Percentiles rank a stretch among this genome's conserved stretches.
phyloP scores from a whole-genome alignment of 192 early-diverging fungal genomes.

The Chytriomyces sp. region DNA sequence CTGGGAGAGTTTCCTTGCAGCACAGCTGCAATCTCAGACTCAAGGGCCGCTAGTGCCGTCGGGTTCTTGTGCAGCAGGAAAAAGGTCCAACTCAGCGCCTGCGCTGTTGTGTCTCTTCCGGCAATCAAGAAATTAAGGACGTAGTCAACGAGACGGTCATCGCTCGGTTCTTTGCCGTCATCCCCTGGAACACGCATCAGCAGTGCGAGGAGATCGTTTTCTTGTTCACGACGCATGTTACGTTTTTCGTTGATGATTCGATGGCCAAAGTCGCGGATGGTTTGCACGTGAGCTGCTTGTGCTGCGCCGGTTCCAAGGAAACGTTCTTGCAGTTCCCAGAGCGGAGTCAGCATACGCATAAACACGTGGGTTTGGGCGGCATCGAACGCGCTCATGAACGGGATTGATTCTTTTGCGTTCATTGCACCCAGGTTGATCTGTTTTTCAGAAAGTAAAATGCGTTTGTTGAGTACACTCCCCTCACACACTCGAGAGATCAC shows the following conservation, averaged over 20 bases:
- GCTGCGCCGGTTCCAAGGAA: background rate
- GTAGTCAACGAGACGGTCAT: conserved; percentile 43
- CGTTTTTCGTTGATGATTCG: conserved; percentile 28
- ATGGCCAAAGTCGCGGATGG: conserved; percentile 37
- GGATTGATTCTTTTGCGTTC: background rate
- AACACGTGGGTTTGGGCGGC: conserved; percentile 26
- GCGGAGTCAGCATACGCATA: conserved; percentile 32
- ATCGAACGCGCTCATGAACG: conserved; percentile 48
- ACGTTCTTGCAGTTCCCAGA: conserved; percentile 16
- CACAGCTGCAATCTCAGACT: conserved; percentile 36
- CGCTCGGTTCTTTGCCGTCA: conserved; percentile 30
- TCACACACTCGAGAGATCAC: background rate
- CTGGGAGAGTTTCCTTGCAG: conserved; percentile 25
- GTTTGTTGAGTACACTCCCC: background rate
- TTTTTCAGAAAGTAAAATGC: background rate
- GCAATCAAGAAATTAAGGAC: conserved; percentile 55
- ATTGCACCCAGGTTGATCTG: conserved; percentile 16
- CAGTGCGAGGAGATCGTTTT: conserved; percentile 42
- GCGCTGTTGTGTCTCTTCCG: conserved; percentile 64
- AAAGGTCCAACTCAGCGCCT: conserved; percentile 62
- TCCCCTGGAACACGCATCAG: conserved; percentile 42
- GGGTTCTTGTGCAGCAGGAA: conserved; percentile 54
- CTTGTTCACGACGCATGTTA: background rate
- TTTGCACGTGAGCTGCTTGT: conserved; percentile 25
- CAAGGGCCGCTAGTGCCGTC: conserved; percentile 18